These are phyloP conservation scores for Neurospora sp. DNA, from an alignment of 495 filamentous ascomycete genomes.

Conservation along the genomic window DNA sequence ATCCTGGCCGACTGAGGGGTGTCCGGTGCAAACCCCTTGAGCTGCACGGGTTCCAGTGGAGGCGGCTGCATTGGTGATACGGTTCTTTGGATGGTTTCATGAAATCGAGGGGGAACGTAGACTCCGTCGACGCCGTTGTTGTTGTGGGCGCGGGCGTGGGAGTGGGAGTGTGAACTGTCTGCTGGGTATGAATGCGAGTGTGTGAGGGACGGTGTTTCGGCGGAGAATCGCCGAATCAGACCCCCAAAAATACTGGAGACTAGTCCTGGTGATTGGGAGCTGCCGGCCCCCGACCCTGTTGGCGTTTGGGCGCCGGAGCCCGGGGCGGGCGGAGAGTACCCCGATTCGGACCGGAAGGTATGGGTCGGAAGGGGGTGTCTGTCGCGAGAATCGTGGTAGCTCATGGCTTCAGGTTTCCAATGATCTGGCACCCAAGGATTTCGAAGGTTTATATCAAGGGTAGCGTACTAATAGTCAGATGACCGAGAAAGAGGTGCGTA, in stretches of 20 bases:
- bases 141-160: conserved; percentile 2
- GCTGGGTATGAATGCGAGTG: conserved; percentile 10
- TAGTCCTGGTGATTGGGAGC: conserved; percentile 5
- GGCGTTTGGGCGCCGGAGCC: conserved; percentile 26
- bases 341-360: conserved; percentile 13
- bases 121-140: conserved; percentile 29
- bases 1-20: conserved; percentile 34
- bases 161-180: conserved; percentile 14
- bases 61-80: conserved; percentile 31
- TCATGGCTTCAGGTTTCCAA: conserved; percentile 7
- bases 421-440: neutral
- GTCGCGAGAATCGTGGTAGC: conserved; percentile 11
- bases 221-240: conserved; percentile 26
- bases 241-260: conserved; percentile 25
- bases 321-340: conserved; percentile 11
- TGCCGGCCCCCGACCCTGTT: conserved; percentile 12
- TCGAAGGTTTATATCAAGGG: neutral
- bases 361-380: conserved; percentile 8
- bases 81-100: conserved; percentile 13
- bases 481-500: neutral
- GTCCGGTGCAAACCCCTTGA: conserved; percentile 30
- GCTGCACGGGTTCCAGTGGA: conserved; percentile 34
- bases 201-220: conserved; percentile 9
- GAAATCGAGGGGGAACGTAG: conserved; percentile 25
- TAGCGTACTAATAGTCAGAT: neutral